These are phyloP conservation scores for Phyllostachys edulis DNA, from an alignment of 176 grass and related monocot genomes.

Conservation along the genomic window DNA sequence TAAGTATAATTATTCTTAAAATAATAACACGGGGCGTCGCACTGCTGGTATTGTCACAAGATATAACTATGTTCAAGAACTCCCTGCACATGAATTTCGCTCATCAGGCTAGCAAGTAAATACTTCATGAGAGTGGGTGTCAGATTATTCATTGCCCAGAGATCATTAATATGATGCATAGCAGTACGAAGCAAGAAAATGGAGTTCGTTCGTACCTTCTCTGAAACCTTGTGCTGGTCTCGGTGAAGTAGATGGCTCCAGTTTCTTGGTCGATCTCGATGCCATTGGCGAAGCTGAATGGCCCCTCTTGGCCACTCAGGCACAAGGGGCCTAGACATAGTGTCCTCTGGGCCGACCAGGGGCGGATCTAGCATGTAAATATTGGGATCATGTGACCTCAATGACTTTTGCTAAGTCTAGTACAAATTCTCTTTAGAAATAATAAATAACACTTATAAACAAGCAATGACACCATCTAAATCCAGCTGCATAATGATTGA, in stretches of 20 bases:
- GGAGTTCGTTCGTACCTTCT: slow-evolving; percentile 32
- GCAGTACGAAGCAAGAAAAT: neutral
- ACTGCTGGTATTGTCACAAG: slow-evolving; percentile 50
- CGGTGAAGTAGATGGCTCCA: slow-evolving; percentile 72
- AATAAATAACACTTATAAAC: too few species aligned
- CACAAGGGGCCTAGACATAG: slow-evolving; percentile 36
- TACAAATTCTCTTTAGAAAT: too few species aligned
- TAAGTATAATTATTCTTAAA: too few species aligned
- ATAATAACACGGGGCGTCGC: too few species aligned
- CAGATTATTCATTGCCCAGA: neutral
- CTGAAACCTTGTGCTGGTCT: slow-evolving; percentile 52
- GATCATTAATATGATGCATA: neutral
- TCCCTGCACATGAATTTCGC: slow-evolving; percentile 39
- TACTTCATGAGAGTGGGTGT: neutral
- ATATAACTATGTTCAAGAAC: slow-evolving; percentile 53
- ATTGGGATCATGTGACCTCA: too few species aligned
- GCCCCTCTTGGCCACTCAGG: slow-evolving; percentile 4
- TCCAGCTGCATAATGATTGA: too few species aligned
- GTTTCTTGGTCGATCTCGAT: slow-evolving; percentile 60
- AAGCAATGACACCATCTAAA: too few species aligned
- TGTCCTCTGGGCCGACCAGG: slow-evolving; percentile 15
- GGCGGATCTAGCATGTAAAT: too few species aligned
- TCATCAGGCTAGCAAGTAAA: too few species aligned
- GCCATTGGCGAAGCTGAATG: slow-evolving; percentile 58
- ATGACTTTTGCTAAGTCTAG: too few species aligned